Evolutionary conservation across 2,329 filamentous ascomycete genomes (phyloP), one percentile per base, ranked within the genome.

Genomic region (Paecilomyces dactylethromorphus): DNA sequence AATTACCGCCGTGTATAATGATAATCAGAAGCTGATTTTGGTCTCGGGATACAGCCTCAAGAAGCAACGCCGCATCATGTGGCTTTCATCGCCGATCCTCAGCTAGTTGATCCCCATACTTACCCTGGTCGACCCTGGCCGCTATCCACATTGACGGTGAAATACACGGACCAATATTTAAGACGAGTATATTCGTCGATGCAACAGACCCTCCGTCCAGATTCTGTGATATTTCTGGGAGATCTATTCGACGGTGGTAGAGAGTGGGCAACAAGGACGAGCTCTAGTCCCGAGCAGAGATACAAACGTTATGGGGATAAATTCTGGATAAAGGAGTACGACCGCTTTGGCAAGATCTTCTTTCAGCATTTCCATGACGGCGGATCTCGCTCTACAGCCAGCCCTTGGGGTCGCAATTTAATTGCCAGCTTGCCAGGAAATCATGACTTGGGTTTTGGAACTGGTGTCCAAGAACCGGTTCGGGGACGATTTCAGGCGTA

Each of bases 241-340:
- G 94, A 99, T 70, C 79, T 99, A 0, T 97, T 99, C 68, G 94
- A 99, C 70, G 94, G 94, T 3, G 94, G 94, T 8, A 84, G 94
- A 65, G 94, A 99, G 78, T 99, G 94, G 94, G 89, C 87, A 65
- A 93, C 92, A 12, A 78, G 75, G 2, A 80, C 80, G 24, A 87
- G 84, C 59, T 67, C 66, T 15, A 83, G 79, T 56, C 81, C 90
- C 0, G 85, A 89, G 67, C 79, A 82, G 62, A 91, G 87, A 80
- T 89, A 87, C 67, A 86, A 83, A 64, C 84, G 85, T 62, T 97
- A 96, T 69, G 90, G 87, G 39, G 84, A 94, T 64, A 79, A 83
- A 21, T 97, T 89, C 69, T 99, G 94, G 94, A 76, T 93, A 68
- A 79, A 84, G 52, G 94, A 99, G 73, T 97, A 96, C 67, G 79